phyloP scores from a whole-genome alignment of 768 basidiomycete genomes.

The Collybiopsis luxurians region DNA sequence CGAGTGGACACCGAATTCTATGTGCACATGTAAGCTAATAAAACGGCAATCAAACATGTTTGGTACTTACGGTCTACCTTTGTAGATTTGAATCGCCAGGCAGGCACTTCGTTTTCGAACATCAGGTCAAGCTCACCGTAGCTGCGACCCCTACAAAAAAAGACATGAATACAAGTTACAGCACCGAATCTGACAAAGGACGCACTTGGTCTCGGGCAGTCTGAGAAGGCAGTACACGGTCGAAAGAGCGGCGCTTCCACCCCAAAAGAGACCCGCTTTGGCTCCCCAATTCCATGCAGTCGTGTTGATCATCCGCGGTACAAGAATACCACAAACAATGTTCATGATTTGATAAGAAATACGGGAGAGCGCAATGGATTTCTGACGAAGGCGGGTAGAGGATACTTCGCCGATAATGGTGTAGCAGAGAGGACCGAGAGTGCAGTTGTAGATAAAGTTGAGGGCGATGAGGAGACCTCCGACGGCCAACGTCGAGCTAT shows the following conservation, averaged over 20 bases:
- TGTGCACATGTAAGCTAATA: neutral
- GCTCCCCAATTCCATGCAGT: slow-evolving; percentile 22
- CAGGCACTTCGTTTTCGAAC: slow-evolving; percentile 19
- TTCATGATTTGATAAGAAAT: slow-evolving; percentile 18
- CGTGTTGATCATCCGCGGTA: slow-evolving; percentile 20
- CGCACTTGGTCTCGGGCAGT: slow-evolving; percentile 15
- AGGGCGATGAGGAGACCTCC: slow-evolving; percentile 18
- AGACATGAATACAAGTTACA: too few relatives aligned
- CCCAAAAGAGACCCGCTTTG: slow-evolving; percentile 20
- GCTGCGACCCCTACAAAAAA: slow-evolving; percentile 9
- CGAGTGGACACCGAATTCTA: neutral
- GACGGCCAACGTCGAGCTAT: slow-evolving; percentile 13
- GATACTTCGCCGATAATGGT: slow-evolving; percentile 19
- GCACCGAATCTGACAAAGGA: too few relatives aligned
- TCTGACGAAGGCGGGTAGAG: slow-evolving; percentile 17
- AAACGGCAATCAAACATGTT: neutral
- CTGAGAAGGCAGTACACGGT: slow-evolving; percentile 15
- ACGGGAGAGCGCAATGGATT: slow-evolving; percentile 19
- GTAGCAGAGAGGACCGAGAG: slow-evolving; percentile 21
- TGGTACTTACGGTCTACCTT: slow-evolving; percentile 19
- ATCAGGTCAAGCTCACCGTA: slow-evolving; percentile 19
- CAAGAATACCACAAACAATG: slow-evolving; percentile 18
- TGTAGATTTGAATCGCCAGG: slow-evolving; percentile 17
- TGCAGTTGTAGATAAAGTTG: slow-evolving; percentile 20
- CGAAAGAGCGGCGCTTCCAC: slow-evolving; percentile 14